phyloP scores from a whole-genome alignment of 2,329 filamentous ascomycete genomes.

The Eutypella sp. region DNA sequence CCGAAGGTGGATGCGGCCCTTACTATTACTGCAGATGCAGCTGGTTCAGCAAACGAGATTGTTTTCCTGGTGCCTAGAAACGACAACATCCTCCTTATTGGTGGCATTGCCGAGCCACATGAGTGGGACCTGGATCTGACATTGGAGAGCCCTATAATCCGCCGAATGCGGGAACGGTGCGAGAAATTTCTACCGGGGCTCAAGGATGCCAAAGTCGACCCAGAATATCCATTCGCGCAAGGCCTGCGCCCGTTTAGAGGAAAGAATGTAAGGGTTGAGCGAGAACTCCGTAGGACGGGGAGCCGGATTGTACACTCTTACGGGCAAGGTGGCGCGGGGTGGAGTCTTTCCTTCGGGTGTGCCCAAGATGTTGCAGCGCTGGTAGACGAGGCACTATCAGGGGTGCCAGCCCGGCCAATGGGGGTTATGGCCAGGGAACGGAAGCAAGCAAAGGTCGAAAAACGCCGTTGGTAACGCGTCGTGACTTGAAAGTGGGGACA shows the following conservation, averaged over 20 bases:
- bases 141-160: conserved; percentile 33
- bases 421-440: conserved; percentile 15
- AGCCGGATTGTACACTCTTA: conserved; percentile 39
- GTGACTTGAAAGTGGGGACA: too few relatives aligned
- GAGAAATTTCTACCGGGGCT: conserved; percentile 37
- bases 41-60: conserved; percentile 31
- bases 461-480: conserved; percentile 1
- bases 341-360: conserved; percentile 36
- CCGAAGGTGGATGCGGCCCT: conserved; percentile 35
- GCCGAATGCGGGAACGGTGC: conserved; percentile 37
- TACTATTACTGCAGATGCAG: conserved; percentile 35
- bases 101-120: conserved; percentile 32
- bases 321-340: conserved; percentile 40
- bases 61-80: conserved; percentile 40
- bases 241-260: conserved; percentile 36
- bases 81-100: conserved; percentile 38
- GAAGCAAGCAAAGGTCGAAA: conserved; percentile 16
- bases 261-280: conserved; percentile 37
- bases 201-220: conserved; percentile 34
- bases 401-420: conserved; percentile 24
- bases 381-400: conserved; percentile 30
- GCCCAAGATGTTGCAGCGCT: conserved; percentile 30
- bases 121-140: conserved; percentile 33
- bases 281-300: conserved; percentile 29
- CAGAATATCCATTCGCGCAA: conserved; percentile 37